A percentile compares a stretch with the other conserved stretches of the same genome.
Evolutionary conservation across 179 eudicot species (phyloP).

Genomic region (Nepenthes alata): DNA sequence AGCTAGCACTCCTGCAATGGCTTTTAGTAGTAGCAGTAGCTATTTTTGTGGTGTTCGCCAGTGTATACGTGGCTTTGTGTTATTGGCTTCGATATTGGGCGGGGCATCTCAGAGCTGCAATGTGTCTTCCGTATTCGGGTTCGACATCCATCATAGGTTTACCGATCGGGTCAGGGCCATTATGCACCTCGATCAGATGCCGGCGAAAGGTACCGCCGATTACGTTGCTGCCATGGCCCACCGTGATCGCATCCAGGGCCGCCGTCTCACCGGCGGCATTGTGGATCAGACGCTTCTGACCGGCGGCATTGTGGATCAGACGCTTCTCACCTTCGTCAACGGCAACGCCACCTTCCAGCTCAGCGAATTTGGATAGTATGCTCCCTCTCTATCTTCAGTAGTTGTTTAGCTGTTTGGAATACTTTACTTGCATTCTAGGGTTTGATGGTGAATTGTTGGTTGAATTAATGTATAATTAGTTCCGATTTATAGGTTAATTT

Average conservation of each 20-base stretch:
- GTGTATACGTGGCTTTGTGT: too few species aligned
- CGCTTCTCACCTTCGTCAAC: conserved; percentile 34
- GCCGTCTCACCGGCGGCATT: conserved; percentile 31
- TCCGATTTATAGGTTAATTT: too few species aligned
- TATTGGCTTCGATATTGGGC: too few species aligned
- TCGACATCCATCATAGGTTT: conserved; percentile 61
- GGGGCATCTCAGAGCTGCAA: too few species aligned
- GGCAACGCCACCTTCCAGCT: conserved; percentile 54
- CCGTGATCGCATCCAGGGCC: conserved; percentile 58
- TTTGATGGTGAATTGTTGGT: too few species aligned
- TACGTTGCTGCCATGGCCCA: conserved; percentile 69
- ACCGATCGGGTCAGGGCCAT: conserved; percentile 60
- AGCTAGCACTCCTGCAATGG: too few species aligned
- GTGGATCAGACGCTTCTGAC: conserved; percentile 22
- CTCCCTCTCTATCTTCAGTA: background rate
- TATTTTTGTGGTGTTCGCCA: too few species aligned
- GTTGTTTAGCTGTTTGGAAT: too few species aligned
- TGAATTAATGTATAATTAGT: too few species aligned
- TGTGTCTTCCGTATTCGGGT: conserved; percentile 34
- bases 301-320: conserved; percentile 6
- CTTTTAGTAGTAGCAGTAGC: too few species aligned
- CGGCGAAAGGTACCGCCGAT: conserved; percentile 43
- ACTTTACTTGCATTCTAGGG: too few species aligned
- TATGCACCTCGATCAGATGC: conserved; percentile 30
- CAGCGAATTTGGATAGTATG: conserved; percentile 56